Percentiles rank a stretch among this genome's conserved stretches.
Evolutionary conservation across 1,284 basidiomycete species (phyloP).

Genomic region (Mycena citricolor): DNA sequence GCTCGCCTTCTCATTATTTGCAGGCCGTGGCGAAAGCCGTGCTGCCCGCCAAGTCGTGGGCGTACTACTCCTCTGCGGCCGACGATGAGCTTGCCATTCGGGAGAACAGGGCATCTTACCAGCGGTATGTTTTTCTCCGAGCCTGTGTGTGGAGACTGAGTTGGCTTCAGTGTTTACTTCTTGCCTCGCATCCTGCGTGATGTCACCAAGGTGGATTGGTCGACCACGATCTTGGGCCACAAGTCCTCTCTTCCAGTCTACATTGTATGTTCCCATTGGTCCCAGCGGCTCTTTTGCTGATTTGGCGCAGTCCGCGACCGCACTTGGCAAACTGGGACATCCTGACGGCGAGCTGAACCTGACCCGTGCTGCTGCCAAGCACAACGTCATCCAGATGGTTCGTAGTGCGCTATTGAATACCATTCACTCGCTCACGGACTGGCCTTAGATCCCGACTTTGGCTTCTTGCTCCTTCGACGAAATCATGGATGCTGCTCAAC

Average conservation of each 20-base stretch:
- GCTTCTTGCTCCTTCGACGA: conserved; percentile 91
- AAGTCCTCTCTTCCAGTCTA: conserved; percentile 79
- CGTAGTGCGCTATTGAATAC: conserved; percentile 17
- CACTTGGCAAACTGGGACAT: conserved; percentile 87
- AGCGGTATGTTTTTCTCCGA: conserved; percentile 49
- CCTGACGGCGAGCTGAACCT: conserved; percentile 91
- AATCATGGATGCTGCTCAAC: conserved; percentile 73
- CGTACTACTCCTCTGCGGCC: conserved; percentile 84
- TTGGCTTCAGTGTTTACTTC: conserved; percentile 84
- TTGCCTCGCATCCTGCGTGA: conserved; percentile 87
- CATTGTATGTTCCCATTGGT: conserved; percentile 46
- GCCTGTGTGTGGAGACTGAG: neutral
- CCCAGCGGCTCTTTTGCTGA: conserved; percentile 8
- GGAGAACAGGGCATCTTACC: conserved; percentile 87
- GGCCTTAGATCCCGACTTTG: conserved; percentile 75
- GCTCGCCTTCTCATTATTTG: neutral
- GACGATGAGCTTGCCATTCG: conserved; percentile 81
- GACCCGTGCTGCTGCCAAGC: conserved; percentile 80
- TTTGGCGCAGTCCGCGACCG: conserved; percentile 62
- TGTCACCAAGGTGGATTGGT: conserved; percentile 80
- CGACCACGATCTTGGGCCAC: conserved; percentile 76
- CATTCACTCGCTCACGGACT: neutral
- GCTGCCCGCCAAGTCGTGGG: conserved; percentile 83
- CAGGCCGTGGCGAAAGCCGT: conserved; percentile 72
- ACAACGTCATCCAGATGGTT: conserved; percentile 88